These are phyloP conservation scores for Colletotrichum endophyticum DNA, from an alignment of 2,329 filamentous ascomycete genomes.

Conservation along the genomic window DNA sequence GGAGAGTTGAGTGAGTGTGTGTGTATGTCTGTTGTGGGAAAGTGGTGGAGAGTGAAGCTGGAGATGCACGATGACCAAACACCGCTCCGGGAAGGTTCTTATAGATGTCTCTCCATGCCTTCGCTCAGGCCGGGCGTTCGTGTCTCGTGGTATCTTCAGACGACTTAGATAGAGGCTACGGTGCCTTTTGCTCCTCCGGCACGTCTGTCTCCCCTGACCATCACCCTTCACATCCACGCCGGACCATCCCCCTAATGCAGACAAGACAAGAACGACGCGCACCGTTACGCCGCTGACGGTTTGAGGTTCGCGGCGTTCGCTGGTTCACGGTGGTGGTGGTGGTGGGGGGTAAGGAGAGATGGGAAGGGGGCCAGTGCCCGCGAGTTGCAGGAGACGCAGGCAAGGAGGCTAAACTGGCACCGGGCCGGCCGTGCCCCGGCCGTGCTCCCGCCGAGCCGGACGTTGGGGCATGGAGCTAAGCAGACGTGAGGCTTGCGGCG, in stretches of 20 bases:
- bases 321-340: neutral
- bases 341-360: neutral
- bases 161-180: neutral
- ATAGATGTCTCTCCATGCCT: neutral
- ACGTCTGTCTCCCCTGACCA: neutral
- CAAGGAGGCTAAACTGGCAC: conserved; percentile 12
- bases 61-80: neutral
- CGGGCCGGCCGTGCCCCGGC: conserved; percentile 21
- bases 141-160: neutral
- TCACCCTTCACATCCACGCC: neutral
- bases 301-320: neutral
- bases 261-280: neutral
- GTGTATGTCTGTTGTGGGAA: neutral
- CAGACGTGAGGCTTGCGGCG: neutral
- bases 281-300: conserved; percentile 9
- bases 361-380: neutral
- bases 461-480: conserved; percentile 1
- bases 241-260: neutral
- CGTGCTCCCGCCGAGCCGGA: conserved; percentile 20
- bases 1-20: neutral
- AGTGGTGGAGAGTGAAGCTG: neutral
- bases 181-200: neutral
- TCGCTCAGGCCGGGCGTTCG: neutral
- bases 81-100: neutral
- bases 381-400: conserved; percentile 16